Percentiles rank a stretch among this genome's conserved stretches.
Conservation (phyloP, 1,284 basidiomycete genomes). For the Ceratobasidium sp. region DNA sequence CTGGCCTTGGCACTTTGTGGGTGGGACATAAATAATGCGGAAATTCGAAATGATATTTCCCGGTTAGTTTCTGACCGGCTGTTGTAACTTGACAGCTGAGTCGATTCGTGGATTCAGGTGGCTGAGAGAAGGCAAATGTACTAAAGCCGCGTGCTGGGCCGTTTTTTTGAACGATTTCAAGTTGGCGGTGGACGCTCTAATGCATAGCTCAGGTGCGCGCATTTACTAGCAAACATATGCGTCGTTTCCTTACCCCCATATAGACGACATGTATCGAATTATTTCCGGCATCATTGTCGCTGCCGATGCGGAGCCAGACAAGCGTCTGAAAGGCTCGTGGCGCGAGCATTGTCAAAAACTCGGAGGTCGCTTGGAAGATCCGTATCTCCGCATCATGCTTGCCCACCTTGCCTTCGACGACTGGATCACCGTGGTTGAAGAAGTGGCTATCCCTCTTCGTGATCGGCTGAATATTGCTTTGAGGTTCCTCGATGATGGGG, state of each 20-base stretch:
- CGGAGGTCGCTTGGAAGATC: constrained; percentile 76
- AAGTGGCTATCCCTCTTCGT: constrained; percentile 79
- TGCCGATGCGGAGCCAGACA: constrained; percentile 54
- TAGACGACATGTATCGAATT: constrained; percentile 74
- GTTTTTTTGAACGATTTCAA: constrained; percentile 81
- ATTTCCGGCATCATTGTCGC: constrained; percentile 82
- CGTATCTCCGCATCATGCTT: constrained; percentile 84
- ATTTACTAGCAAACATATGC: background rate
- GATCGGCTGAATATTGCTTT: constrained; percentile 88
- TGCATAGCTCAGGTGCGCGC: constrained; percentile 77
- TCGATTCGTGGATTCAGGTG: constrained; percentile 57
- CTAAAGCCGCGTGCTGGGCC: constrained; percentile 87
- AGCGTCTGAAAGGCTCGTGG: constrained; percentile 49
- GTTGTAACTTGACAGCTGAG: constrained; percentile 35
- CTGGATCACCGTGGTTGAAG: constrained; percentile 84
- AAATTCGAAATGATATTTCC: constrained; percentile 59
- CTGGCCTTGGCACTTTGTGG: constrained; percentile 72
- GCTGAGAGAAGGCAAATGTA: constrained; percentile 73
- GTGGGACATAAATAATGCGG: constrained; percentile 71
- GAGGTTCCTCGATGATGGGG: constrained; percentile 82
- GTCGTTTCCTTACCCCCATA: background rate
- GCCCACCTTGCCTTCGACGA: constrained; percentile 78
- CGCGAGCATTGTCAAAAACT: constrained; percentile 70
- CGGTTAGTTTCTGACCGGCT: constrained; percentile 49
- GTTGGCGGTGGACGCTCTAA: constrained; percentile 75